Evolutionary conservation across 2,329 filamentous ascomycete species (phyloP), one percentile per base, ranked within the genome.

Genomic region (Ciborinia camelliae): DNA sequence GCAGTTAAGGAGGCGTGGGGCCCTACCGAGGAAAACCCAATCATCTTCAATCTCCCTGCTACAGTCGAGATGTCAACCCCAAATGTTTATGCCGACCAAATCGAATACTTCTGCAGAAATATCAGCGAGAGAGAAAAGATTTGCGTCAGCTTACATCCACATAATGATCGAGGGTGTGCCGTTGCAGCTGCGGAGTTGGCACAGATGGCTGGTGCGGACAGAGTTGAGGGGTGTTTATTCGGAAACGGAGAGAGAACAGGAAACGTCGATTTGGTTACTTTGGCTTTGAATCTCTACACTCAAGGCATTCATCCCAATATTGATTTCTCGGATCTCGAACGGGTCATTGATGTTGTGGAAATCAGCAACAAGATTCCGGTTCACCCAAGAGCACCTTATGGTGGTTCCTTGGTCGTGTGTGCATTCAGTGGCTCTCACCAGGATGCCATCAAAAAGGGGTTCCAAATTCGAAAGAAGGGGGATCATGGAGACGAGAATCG

Each of bases 31-130:
- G 86, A 91, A 76, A 88, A 87, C 71, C 91, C 89, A 55, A 91
- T 99, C 77, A 96, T 99, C 75, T 95, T 99, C 83, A 98, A 98
- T 80, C 83, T 99, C 60, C 94, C 95, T 0, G 94, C 95, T 1
- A 99, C 95, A 0, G 94, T 98, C 43, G 95, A 99, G 79, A 88
- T 97, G 87, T 80, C 91, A 0, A 97, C 95, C 0, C 93, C 93
- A 41, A 99, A 99, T 76, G 85, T 97, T 55, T 99, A 95, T 76
- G 95, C 95, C 58, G 95, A 99, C 75, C 90, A 96, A 79, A 91
- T 99, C 68, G 95, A 99, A 77, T 96, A 91, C 79, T 99, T 99
- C 78, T 96, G 92, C 81, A 86, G 83, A 61, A 84, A 94, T 75
- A 92, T 98, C 74, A 84, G 84, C 0, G 90, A 97, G 77, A 84